Evolutionary conservation across 257 asterid species (phyloP), one percentile per base, ranked within the genome.

Genomic region (Solanum ossicruentum): DNA sequence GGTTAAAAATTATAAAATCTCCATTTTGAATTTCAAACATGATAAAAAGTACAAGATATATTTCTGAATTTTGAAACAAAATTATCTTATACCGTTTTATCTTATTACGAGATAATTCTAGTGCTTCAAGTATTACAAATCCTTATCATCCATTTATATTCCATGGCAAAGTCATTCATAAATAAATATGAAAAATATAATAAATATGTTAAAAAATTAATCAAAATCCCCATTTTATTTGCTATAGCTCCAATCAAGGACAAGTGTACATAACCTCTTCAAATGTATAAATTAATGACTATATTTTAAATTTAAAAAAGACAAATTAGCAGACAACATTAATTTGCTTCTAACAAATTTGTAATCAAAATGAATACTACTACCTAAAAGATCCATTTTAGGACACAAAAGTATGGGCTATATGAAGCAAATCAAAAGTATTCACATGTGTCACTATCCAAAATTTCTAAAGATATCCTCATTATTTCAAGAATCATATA

Each of bases 361-460:
- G 66, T 51, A 54, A 6, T 32, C 55, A 73, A 20, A 84, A 41
- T 7, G 23, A 28, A 47, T 0, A 47, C 7, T 56, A 51, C 58
- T 56, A 80, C 75, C 75, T 7, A 78, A 78, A 49, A 12, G 61
- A 73, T 87, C 85, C 52, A 55, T 13, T 63, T 70, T 75, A 32
- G 69, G 77, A 85, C 84, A 82, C 43, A 6, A 17, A 28, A 45
- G 15, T 45, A 87, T 66, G 86, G 83, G 52, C 10, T 56, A 67
- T 80, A 21, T 49, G 56, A 72, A 84, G 61, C 57, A 84, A 56
- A 56, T 84, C 2, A 57, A 72, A 70, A 20, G 78, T 84, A 4
- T 36, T 21, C 28, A 82, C 85, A 82, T 61, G 85, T 66, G 85
- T 82, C 85, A 66, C 77, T 20, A 82, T 82, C 84, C 84, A 60